Conservation (phyloP, 192 early-diverging fungal species). For the Coemansia sp. region DNA sequence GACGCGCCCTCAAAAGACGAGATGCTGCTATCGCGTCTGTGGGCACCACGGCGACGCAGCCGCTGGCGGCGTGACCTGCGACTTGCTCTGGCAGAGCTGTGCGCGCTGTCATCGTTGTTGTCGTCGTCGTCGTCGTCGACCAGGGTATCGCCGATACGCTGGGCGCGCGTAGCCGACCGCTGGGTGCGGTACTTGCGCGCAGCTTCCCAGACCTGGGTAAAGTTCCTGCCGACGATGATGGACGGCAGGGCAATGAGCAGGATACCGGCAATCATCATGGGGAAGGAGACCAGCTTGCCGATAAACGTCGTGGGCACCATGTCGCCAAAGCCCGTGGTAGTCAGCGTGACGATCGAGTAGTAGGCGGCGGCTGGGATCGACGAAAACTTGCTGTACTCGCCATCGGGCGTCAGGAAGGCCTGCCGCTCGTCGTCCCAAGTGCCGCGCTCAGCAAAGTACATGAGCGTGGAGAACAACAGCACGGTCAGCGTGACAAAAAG, state of each 20-base stretch:
- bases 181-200: slow-evolving; percentile 46
- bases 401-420: slow-evolving; percentile 63
- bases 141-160: slow-evolving; percentile 24
- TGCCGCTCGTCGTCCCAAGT: slow-evolving; percentile 65
- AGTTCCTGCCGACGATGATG: slow-evolving; percentile 80
- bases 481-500: slow-evolving; percentile 71
- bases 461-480: slow-evolving; percentile 68
- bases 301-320: slow-evolving; percentile 78
- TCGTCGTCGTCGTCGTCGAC: slow-evolving; percentile 26
- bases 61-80: slow-evolving; percentile 18
- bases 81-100: slow-evolving; percentile 17
- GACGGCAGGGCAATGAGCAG: slow-evolving; percentile 77
- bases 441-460: slow-evolving; percentile 83
- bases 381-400: slow-evolving; percentile 71
- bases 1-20: slow-evolving; percentile 43
- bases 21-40: slow-evolving; percentile 31
- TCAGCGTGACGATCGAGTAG: slow-evolving; percentile 75
- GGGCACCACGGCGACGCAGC: slow-evolving; percentile 7
- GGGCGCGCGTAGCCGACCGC: slow-evolving; percentile 13
- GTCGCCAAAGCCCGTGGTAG: slow-evolving; percentile 77
- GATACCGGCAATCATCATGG: slow-evolving; percentile 80
- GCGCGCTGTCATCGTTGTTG: slow-evolving; percentile 11
- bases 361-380: slow-evolving; percentile 76
- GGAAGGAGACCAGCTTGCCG: slow-evolving; percentile 75
- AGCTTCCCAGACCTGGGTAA: slow-evolving; percentile 78